A percentile compares a stretch with the other conserved stretches of the same genome.
Evolutionary conservation across 1,284 basidiomycete genomes (phyloP).

Genomic region (Moniliophthora roreri): DNA sequence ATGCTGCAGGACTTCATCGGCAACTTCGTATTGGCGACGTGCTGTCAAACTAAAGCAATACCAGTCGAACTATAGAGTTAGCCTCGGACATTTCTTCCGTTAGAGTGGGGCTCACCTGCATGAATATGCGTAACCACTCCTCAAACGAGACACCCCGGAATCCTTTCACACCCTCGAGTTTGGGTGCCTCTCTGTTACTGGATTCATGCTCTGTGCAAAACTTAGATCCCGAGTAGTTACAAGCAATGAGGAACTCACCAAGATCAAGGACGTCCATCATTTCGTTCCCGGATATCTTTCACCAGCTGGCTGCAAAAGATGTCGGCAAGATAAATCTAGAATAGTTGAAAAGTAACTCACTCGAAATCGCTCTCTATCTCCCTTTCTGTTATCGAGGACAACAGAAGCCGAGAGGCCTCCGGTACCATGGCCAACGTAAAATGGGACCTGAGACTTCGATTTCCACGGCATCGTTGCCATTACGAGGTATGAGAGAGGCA

Average conservation of each 20-base stretch:
- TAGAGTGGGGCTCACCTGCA: constrained; percentile 60
- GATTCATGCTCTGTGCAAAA: constrained; percentile 42
- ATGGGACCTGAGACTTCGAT: too few species aligned
- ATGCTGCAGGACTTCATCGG: constrained; percentile 81
- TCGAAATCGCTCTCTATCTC: constrained; percentile 49
- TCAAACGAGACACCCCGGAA: constrained; percentile 87
- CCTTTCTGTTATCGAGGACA: too few species aligned
- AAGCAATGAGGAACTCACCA: constrained; percentile 42
- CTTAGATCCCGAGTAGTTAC: background rate
- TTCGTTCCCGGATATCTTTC: constrained; percentile 54
- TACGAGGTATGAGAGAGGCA: too few species aligned
- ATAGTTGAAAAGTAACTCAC: constrained; percentile 26
- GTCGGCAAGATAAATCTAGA: background rate
- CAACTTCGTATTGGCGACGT: constrained; percentile 64
- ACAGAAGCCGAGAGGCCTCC: too few species aligned
- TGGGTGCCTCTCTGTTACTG: constrained; percentile 30
- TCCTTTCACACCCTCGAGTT: constrained; percentile 41
- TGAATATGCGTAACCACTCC: constrained; percentile 83
- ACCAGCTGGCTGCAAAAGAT: constrained; percentile 55
- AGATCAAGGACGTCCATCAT: constrained; percentile 69
- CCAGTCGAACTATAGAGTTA: constrained; percentile 52
- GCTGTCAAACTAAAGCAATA: constrained; percentile 83
- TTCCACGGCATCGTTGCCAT: too few species aligned
- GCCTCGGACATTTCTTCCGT: background rate
- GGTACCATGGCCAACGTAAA: too few species aligned